Base-by-base conservation (phyloP, 208 protist genomes). In the Wallacemonas sp. region DNA sequence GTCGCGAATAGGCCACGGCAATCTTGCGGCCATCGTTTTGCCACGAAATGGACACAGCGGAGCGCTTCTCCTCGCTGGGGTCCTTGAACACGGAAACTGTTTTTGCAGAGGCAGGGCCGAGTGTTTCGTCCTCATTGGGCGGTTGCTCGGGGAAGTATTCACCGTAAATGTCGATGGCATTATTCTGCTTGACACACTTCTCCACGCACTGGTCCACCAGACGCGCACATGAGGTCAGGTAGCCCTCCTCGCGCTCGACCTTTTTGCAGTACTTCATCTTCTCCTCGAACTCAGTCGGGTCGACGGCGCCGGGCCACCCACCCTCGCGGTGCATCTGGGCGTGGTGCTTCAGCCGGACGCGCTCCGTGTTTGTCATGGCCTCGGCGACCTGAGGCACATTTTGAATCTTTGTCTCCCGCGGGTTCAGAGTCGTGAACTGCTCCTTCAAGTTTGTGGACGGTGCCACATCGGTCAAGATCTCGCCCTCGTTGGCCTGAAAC, bases 81-180 rank as follows among this genome's bases (percentile, higher is more conserved):
- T 98, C 96, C 55, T 97, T 93, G 63, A 99, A 98, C 27, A 99
- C 93, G 32, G 93, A 90, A 21, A 96, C 59, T 27, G 95, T 97
- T 70, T 98, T 98, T 19, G 93, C 89, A 10, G 91, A 81, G 0
- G 97, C 87, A 0, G 92, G 86, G 12, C 98, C 95, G 19, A 85
- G 36, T 8, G 83, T 70, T 54, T 86, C 85, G 62, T 97, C 94
- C n/a, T 85, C 78, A 30, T 80, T 58, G 3, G 91, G 79, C 13
- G 81, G 79, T 27, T 78, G 73, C 24, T 95, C 91, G 1, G 68
- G 52, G 67, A 99, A 99, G 71, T 98, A 99, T 30, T 94, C 80
- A 30, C 98, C 95, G 81, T 98, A 98, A 64, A 99, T 98, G 78
- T 99, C 97, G 48, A 99, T 91, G 1, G 97, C 88, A 53, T 96